These are phyloP conservation scores for Microsporum canis DNA, from an alignment of 2,329 filamentous ascomycete species.

Conservation along the genomic window DNA sequence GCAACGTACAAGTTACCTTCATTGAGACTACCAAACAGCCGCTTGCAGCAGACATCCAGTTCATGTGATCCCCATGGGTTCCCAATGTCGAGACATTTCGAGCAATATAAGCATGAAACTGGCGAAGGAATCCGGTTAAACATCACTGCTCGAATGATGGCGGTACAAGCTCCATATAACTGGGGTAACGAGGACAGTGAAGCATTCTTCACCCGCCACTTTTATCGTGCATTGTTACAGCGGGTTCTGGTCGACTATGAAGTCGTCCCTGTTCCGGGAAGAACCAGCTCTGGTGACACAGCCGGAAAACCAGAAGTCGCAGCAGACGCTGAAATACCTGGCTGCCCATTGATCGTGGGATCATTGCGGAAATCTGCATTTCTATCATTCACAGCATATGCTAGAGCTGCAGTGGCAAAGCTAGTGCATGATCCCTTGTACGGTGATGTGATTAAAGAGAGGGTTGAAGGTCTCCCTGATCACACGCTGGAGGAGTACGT, in stretches of 20 bases:
- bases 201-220: constrained; percentile 82
- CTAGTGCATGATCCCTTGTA: constrained; percentile 51
- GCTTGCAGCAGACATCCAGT: constrained; percentile 55
- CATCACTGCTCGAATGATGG: constrained; percentile 97
- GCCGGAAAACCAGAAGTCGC: not conserved
- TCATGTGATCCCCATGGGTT: constrained; percentile 84
- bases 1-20: constrained; percentile 75
- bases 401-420: constrained; percentile 69
- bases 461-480: constrained; percentile 59
- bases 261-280: constrained; percentile 51
- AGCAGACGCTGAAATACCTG: constrained; percentile 26
- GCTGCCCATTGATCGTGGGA: constrained; percentile 76
- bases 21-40: constrained; percentile 61
- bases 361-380: constrained; percentile 74
- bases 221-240: constrained; percentile 82
- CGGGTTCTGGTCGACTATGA: constrained; percentile 81
- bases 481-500: constrained; percentile 66
- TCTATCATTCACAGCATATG: constrained; percentile 60
- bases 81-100: constrained; percentile 70
- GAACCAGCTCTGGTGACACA: constrained; percentile 8
- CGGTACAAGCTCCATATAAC: constrained; percentile 86
- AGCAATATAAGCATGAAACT: constrained; percentile 42
- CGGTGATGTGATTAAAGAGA: constrained; percentile 50
- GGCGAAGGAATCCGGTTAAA: constrained; percentile 66
- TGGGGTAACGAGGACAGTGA: constrained; percentile 76